Base-by-base conservation (phyloP, 1,284 basidiomycete species). In the Lentinus polychrous region DNA sequence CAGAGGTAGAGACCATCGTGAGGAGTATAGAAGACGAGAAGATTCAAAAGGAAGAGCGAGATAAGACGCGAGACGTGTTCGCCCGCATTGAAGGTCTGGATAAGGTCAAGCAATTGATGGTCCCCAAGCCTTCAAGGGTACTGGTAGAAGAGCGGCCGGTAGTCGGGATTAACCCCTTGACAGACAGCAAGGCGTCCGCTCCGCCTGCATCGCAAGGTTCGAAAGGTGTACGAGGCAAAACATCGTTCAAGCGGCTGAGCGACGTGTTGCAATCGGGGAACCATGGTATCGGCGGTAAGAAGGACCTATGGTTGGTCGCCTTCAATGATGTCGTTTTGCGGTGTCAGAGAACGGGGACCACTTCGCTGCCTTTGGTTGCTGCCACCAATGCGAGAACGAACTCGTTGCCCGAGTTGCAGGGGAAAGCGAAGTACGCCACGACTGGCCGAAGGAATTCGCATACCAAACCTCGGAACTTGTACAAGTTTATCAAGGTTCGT, bases 11-110 rank as follows among this genome's bases (percentile, higher is more conserved):
- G 69, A 82, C 79, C 11, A 94, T 98, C 56, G 94, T 99, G 37
- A 79, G 94, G 43, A 91, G 86, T 49, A 97, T 99, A 51, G 95
- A 99, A 67, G 94, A 97, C 61, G 93, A 98, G 69, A 98, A 98
- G 76, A 89, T 93, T 45, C 86, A 89, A 62, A 91, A 90, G 66
- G 95, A 98, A 65, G 94, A 96, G 64, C 79, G 95, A 31, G 93
- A 97, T 67, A 88, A 86, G 72, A 94, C 93, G 3, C 76, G 94
- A 12, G 95, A 99, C 66, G 87, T 90, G 0, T 91, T 96, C 61
- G 95, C 94, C 1, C 83, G 95, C 11, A 97, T 99, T 41, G 95
- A 98, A 51, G 94, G 94, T 0, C 72, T 99, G 46, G 92, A 94
- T 62, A 91, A 88, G 64, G 90, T 91, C 60, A 83, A 84, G 64